Evolutionary conservation across 768 basidiomycete genomes (phyloP).

Genomic region (Termitomyces sp.): DNA sequence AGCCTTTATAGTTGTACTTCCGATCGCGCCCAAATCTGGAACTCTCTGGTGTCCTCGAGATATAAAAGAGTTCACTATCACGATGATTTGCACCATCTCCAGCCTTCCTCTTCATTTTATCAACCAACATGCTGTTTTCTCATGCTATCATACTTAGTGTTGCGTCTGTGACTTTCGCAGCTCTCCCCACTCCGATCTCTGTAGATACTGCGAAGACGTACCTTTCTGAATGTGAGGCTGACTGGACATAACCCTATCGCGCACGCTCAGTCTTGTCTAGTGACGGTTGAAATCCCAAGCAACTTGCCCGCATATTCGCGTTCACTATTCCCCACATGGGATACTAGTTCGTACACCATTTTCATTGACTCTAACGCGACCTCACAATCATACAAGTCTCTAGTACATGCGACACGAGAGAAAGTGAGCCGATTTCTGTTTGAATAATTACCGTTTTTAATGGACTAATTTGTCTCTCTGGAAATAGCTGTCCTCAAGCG

Average conservation of each 20-base stretch:
- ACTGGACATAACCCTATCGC: not conserved
- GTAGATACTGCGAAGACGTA: conserved; percentile 29
- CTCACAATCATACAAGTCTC: conserved; percentile 28
- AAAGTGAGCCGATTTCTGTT: conserved; percentile 31
- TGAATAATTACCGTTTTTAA: not conserved
- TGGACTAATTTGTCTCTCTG: not conserved
- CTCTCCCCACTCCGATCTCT: conserved; percentile 26
- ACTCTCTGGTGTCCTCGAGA: not conserved
- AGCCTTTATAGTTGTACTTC: not conserved
- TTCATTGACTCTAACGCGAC: not conserved
- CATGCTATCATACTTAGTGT: conserved; percentile 13
- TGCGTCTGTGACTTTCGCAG: conserved; percentile 13
- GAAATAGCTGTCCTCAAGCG: conserved; percentile 36
- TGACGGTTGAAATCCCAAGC: conserved; percentile 27
- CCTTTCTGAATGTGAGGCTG: conserved; percentile 24
- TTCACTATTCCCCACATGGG: conserved; percentile 42
- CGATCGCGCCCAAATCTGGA: not conserved
- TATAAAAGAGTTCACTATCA: not conserved
- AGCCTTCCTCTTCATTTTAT: not conserved
- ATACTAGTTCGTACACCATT: conserved; percentile 31
- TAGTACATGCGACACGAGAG: conserved; percentile 47
- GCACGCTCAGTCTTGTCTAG: conserved; percentile 11
- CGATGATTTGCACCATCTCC: not conserved
- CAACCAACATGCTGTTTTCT: conserved; percentile 9
- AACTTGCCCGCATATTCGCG: conserved; percentile 32